Evolutionary conservation across 805 yeast genomes (phyloP).

Genomic region (Candida morakotiae): DNA sequence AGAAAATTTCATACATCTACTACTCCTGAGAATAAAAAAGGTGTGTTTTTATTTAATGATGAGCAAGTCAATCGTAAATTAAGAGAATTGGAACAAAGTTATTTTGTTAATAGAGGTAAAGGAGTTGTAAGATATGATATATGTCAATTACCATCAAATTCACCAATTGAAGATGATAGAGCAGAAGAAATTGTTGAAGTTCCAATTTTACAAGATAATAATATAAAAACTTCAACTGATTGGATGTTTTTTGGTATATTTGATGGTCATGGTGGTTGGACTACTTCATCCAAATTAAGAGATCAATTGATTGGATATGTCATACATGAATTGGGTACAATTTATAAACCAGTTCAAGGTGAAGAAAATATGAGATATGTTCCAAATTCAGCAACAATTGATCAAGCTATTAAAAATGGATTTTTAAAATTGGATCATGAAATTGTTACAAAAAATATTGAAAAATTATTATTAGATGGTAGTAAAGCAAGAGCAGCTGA

Average conservation of each 20-base stretch:
- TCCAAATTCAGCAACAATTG: slow-evolving; percentile 70
- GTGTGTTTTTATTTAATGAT: slow-evolving; percentile 54
- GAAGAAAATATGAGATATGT: slow-evolving; percentile 49
- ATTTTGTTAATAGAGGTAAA: slow-evolving; percentile 72
- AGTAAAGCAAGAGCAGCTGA: slow-evolving; percentile 67
- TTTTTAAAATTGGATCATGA: slow-evolving; percentile 83
- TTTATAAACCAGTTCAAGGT: slow-evolving; percentile 49
- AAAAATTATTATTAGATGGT: slow-evolving; percentile 63
- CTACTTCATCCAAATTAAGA: slow-evolving; percentile 80
- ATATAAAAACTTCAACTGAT: slow-evolving; percentile 52
- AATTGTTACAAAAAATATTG: slow-evolving; percentile 72
- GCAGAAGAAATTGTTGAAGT: slow-evolving; percentile 77
- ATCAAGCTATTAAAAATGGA: slow-evolving; percentile 75
- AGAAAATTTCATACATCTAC: slow-evolving; percentile 36
- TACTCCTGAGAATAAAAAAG: slow-evolving; percentile 50
- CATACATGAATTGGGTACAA: slow-evolving; percentile 68
- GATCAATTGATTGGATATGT: slow-evolving; percentile 75
- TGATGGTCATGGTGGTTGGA: slow-evolving; percentile 98
- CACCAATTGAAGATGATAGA: slow-evolving; percentile 92
- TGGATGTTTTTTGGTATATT: slow-evolving; percentile 95
- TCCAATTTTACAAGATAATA: slow-evolving; percentile 61
- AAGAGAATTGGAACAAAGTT: slow-evolving; percentile 75
- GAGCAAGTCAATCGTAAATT: slow-evolving; percentile 68
- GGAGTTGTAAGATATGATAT: slow-evolving; percentile 89
- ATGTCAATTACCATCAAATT: slow-evolving; percentile 84